Conservation (phyloP, 2,329 filamentous ascomycete species). For the Aotearoamyces nothofagi region DNA sequence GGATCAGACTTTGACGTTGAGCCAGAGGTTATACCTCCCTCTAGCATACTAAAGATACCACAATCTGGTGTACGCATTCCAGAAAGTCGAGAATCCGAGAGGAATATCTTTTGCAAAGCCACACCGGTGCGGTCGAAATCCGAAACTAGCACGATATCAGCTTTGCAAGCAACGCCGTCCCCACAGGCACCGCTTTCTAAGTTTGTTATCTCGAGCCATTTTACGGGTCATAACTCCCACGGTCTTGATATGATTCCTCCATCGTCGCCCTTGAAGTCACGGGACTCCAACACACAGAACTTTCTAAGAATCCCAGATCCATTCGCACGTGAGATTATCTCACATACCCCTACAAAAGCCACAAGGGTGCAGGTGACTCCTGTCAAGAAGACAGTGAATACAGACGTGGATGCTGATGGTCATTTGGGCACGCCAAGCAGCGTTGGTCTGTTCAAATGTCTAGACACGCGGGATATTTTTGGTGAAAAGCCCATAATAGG, state of each 20-base stretch:
- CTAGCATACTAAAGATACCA: constrained; percentile 14
- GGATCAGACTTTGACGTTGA: constrained; percentile 6
- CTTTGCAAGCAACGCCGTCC: constrained; percentile 17
- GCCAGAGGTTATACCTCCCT: constrained; percentile 9
- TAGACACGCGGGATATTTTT: too few relatives aligned
- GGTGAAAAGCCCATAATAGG: constrained; percentile 1
- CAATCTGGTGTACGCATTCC: constrained; percentile 11
- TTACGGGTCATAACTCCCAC: not conserved
- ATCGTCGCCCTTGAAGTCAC: constrained; percentile 13
- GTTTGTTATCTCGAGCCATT: constrained; percentile 2
- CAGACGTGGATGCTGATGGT: not conserved
- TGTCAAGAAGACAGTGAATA: constrained; percentile 1
- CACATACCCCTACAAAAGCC: not conserved
- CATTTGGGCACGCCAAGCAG: too few relatives aligned
- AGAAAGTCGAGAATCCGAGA: constrained; percentile 2
- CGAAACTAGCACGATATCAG: constrained; percentile 4
- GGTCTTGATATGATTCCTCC: constrained; percentile 6
- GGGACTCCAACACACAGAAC: constrained; percentile 14
- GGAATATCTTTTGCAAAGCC: constrained; percentile 7
- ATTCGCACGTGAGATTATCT: constrained; percentile 4
- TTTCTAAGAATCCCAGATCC: too few relatives aligned
- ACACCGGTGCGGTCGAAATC: not conserved
- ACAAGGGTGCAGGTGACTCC: not conserved
- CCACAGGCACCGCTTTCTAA: constrained; percentile 6
- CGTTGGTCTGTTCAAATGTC: too few relatives aligned